Evolutionary conservation across 305 asterid genomes (phyloP).

Genomic region (Solanum chacoense): DNA sequence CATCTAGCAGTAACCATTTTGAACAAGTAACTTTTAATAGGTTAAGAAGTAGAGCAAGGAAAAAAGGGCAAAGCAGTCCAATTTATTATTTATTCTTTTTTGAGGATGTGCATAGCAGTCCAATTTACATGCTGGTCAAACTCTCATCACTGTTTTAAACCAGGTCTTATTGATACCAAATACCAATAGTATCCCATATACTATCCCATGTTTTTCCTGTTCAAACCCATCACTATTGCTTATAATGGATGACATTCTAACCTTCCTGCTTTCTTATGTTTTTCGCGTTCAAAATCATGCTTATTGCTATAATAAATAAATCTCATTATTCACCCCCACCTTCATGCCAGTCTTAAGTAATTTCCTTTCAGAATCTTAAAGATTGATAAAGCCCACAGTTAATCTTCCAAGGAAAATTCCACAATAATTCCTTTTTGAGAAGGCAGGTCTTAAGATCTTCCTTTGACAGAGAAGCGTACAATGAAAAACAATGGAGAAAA

Average conservation of each 20-base stretch:
- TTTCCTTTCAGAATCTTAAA: neutral
- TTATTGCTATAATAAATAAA: neutral
- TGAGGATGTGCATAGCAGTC: neutral
- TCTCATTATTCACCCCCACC: neutral
- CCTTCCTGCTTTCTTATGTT: neutral
- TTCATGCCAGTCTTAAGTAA: neutral
- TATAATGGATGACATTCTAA: neutral
- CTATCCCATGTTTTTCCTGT: neutral
- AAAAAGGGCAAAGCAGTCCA: neutral
- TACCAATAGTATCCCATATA: neutral
- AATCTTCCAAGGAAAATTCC: neutral
- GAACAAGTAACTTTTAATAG: neutral
- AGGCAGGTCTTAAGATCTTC: neutral
- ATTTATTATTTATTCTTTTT: neutral
- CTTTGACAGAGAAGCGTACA: neutral
- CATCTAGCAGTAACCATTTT: neutral
- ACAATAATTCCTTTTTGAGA: neutral
- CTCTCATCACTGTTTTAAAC: neutral
- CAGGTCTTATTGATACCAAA: neutral
- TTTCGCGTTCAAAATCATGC: neutral
- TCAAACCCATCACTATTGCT: neutral
- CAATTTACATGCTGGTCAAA: neutral
- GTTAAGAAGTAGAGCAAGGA: neutral
- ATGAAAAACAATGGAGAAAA: slow-evolving; percentile 1
- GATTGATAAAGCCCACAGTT: neutral